These are phyloP conservation scores for Kodamaea restingae DNA, from an alignment of 805 yeast genomes.

Conservation along the genomic window DNA sequence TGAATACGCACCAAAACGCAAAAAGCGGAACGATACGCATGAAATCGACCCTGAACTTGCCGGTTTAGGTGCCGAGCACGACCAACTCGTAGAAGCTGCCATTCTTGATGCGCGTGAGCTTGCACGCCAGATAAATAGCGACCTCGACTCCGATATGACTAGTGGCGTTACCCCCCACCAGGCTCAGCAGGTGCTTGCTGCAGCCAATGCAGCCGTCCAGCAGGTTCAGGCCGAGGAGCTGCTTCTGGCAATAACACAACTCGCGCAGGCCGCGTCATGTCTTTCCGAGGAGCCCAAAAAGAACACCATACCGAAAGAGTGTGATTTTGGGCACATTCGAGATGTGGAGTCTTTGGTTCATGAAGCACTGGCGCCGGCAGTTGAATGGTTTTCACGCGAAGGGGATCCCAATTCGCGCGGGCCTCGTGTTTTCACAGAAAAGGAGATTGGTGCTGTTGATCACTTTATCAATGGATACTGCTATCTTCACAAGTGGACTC, in stretches of 20 bases:
- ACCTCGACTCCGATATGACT: constrained; percentile 3
- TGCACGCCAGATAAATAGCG: constrained; percentile 36
- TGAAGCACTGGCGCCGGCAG: constrained; percentile 33
- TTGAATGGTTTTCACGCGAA: constrained; percentile 32
- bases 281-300: constrained; percentile 13
- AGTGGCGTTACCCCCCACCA: constrained; percentile 21
- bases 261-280: constrained; percentile 29
- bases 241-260: constrained; percentile 24
- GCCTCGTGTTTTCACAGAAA: constrained; percentile 49
- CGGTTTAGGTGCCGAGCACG: constrained; percentile 47
- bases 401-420: constrained; percentile 23
- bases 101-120: constrained; percentile 64
- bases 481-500: constrained; percentile 53
- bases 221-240: constrained; percentile 16
- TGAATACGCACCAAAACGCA: constrained; percentile 12
- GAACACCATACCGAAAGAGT: constrained; percentile 4
- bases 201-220: constrained; percentile 25
- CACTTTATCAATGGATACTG: constrained; percentile 69
- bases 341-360: constrained; percentile 32
- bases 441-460: constrained; percentile 70
- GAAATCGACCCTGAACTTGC: constrained; percentile 38
- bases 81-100: constrained; percentile 65
- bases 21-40: constrained; percentile 28
- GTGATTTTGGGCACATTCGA: constrained; percentile 23
- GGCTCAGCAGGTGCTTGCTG: constrained; percentile 28